Evolutionary conservation across 345 rosid genomes (phyloP), one percentile per base, ranked within the genome.

Genomic region (Arabidopsis arenosa): DNA sequence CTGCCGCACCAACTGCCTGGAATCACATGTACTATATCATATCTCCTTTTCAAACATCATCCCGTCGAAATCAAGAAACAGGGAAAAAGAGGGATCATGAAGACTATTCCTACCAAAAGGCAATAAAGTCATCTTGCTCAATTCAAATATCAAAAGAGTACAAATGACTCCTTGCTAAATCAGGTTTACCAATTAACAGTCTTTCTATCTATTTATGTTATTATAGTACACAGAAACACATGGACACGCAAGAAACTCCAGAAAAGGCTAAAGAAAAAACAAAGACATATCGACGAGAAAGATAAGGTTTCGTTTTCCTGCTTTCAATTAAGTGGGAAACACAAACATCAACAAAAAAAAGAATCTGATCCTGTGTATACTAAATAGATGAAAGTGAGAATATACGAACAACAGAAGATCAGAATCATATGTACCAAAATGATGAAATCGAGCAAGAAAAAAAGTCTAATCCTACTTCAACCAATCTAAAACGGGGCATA

Each of bases 1-100:
- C 98, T 45, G 84, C 95, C 21, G 99, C 98, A 65, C 99, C 99
- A 5, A 70, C 88, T 7, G 98, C 97, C 99, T 96, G 88, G 18
- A 67, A 81, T 64, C 55, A 77, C 73, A 14, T 10, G 51, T 6
- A 75, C 1, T 4, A 47, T 47, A 6, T 58, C 59, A 28, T 33
- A 55, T 64, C 40, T 48, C 7, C n/a, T 58, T 45, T 32, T 61
- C 18, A 60, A 51, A 37, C 13, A 48, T 7, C 53, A 7, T 41
- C 17, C 2, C 5, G 13, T 30, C 37, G 30, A 21, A 60, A 67
- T 4, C 43, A 67, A 43, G 54, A 67, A 43, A 9, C 18, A 43
- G 23, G 36, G 32, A 3, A 43, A 41, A 4, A 55, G 5, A 43
- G 44, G 33, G 54, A 40, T 53, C 12, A 39, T 51, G 18, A 30